Evolutionary conservation across 495 filamentous ascomycete genomes (phyloP), one percentile per base, ranked within the genome.

Genomic region (Podospora anserina): DNA sequence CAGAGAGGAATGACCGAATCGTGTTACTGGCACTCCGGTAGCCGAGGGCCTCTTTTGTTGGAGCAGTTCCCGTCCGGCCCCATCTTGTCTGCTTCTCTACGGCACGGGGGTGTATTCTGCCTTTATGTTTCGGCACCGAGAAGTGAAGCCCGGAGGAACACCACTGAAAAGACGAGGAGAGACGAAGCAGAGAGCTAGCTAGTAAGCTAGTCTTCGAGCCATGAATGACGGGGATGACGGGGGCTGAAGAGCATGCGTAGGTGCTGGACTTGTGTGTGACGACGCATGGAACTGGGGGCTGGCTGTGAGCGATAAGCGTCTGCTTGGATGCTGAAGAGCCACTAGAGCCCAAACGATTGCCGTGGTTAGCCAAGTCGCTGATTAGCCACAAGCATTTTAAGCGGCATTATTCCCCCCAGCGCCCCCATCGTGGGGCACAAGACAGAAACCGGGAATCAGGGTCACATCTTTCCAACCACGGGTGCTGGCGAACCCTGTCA

Each of bases 371-470:
- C 13, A 58, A 23, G 26, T 60, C n/a, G 58, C n/a, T 30, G 65
- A 76, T 73, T 66, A 72, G 68, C 72, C 70, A 65, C 70, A 65
- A 54, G 64, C 39, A 65, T 64, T 71, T 68, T 69, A 70, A 72
- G 69, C 73, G 68, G 66, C 71, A 73, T 69, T 71, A 68, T 66
- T 61, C 61, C 67, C 53, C 39, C 61, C 56, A 28, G 56, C 59
- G 44, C 54, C n/a, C 67, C 59, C 66, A 60, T 69, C 70, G 72
- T 71, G 73, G 71, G 70, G 71, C 57, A 68, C 30, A 19, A 49
- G 66, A 74, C 34, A 72, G 66, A 77, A 78, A 79, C 76, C 76
- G 71, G 73, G 76, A 77, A 76, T 76, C 72, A 75, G 75, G 73
- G 76, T 79, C 68, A 54, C 75, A 78, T 76, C 66, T 69, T 68